Conservation (phyloP, 1,284 basidiomycete species). For the Earliella scabrosa region DNA sequence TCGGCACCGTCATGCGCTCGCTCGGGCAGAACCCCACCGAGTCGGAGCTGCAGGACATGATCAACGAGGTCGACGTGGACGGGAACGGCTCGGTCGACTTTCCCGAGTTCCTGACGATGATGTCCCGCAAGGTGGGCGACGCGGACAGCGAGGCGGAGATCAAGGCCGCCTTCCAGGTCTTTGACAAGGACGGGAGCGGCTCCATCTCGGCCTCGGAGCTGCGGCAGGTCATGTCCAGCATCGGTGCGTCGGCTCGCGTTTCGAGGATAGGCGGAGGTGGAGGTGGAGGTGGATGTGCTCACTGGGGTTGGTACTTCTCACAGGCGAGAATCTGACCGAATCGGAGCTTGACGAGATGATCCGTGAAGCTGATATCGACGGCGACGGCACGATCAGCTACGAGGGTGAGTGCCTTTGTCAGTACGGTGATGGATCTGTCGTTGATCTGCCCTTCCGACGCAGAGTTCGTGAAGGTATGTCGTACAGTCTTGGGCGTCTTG, state of each 20-base stretch:
- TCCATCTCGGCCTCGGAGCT: slow-evolving; percentile 84
- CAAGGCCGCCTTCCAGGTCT: slow-evolving; percentile 83
- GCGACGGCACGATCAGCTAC: slow-evolving; percentile 90
- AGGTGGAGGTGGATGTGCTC: too few relatives aligned
- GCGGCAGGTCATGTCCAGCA: slow-evolving; percentile 91
- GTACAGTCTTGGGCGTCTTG: neutral
- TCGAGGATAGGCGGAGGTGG: too few relatives aligned
- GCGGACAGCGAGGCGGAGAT: slow-evolving; percentile 85
- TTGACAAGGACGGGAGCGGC: slow-evolving; percentile 87
- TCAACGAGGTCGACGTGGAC: slow-evolving; percentile 88
- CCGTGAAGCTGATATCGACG: slow-evolving; percentile 95
- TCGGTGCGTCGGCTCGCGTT: slow-evolving; percentile 57
- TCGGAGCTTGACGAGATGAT: slow-evolving; percentile 98
- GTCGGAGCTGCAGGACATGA: slow-evolving; percentile 96
- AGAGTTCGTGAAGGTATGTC: slow-evolving; percentile 74
- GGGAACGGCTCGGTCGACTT: slow-evolving; percentile 94
- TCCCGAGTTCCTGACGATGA: slow-evolving; percentile 94
- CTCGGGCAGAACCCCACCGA: slow-evolving; percentile 97
- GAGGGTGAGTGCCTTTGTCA: slow-evolving; percentile 54
- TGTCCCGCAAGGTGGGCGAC: slow-evolving; percentile 96
- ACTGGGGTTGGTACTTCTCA: slow-evolving; percentile 8
- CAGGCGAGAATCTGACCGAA: slow-evolving; percentile 92
- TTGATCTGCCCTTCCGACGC: neutral
- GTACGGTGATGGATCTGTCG: neutral
- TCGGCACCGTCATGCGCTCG: slow-evolving; percentile 97